A percentile compares a stretch with the other conserved stretches of the same genome.
Conservation (phyloP, 129 eudicot species). For the Pittosporum tobira region DNA sequence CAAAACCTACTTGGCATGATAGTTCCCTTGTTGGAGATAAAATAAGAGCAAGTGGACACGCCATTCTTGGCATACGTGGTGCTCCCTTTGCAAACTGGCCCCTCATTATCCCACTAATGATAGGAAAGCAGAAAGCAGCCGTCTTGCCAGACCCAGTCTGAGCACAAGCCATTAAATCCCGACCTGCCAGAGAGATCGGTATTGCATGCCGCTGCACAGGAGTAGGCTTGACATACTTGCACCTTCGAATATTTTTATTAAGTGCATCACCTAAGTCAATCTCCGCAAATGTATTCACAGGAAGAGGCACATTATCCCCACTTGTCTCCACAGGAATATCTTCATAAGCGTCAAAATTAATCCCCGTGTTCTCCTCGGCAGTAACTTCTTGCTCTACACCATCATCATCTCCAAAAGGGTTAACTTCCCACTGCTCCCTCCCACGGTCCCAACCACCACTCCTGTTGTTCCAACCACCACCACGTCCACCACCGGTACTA, state of each 20-base stretch:
- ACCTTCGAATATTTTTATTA: conserved; percentile 62
- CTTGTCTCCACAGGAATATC: conserved; percentile 64
- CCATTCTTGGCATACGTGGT: conserved; percentile 29
- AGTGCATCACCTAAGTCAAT: conserved; percentile 57
- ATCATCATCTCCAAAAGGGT: conserved; percentile 69
- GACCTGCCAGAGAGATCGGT: conserved; percentile 66
- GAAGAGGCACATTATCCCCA: conserved; percentile 58
- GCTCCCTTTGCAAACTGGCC: conserved; percentile 20
- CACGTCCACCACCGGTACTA: conserved; percentile 45
- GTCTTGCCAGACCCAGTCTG: conserved; percentile 92
- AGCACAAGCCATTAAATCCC: conserved; percentile 90
- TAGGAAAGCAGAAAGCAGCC: conserved; percentile 84
- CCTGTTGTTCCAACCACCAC: conserved; percentile 62
- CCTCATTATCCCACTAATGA: conserved; percentile 55
- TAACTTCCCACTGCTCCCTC: conserved; percentile 50
- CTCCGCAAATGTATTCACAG: conserved; percentile 56
- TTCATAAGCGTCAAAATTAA: conserved; percentile 56
- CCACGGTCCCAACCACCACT: conserved; percentile 45
- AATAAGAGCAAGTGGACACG: conserved; percentile 60
- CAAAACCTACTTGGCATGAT: conserved; percentile 45
- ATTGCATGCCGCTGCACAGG: conserved; percentile 79
- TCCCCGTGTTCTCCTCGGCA: conserved; percentile 33
- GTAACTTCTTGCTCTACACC: conserved; percentile 38
- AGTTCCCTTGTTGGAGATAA: conserved; percentile 82
- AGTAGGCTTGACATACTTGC: conserved; percentile 73